A percentile compares a stretch with the other conserved stretches of the same genome.
Conservation (phyloP, 257 asterid genomes). For the Fraxinus anomala region DNA sequence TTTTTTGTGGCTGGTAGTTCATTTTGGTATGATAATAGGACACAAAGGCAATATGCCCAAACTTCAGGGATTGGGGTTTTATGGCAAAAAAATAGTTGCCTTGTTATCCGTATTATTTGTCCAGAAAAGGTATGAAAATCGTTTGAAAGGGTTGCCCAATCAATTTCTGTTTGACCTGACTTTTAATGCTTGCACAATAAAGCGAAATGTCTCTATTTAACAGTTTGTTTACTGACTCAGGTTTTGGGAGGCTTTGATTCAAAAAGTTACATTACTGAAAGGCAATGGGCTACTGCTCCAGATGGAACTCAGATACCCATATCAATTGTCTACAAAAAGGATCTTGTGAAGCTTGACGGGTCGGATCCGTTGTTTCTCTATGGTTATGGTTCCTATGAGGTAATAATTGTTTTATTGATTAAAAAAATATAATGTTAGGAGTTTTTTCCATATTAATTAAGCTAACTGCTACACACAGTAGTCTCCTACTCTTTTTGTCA, state of each 20-base stretch:
- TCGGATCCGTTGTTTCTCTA: constrained; percentile 85
- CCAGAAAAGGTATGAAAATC: background rate
- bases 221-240: constrained; percentile 44
- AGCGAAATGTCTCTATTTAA: background rate
- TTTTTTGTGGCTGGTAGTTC: background rate
- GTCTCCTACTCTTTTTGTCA: background rate
- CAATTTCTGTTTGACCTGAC: background rate
- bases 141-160: constrained; percentile 1
- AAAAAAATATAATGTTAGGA: constrained; percentile 10
- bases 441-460: background rate
- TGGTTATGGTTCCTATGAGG: constrained; percentile 99
- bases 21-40: background rate
- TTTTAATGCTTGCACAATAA: background rate
- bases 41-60: background rate
- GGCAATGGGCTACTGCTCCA: constrained; percentile 87
- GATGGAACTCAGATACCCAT: constrained; percentile 87
- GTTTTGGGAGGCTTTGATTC: constrained; percentile 90
- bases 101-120: background rate
- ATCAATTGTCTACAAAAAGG: constrained; percentile 74
- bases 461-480: background rate
- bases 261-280: constrained; percentile 69
- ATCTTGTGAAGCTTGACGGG: constrained; percentile 80
- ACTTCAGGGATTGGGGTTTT: background rate
- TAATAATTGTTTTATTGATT: constrained; percentile 30
- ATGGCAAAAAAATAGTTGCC: background rate